Base-by-base conservation (phyloP, 2,329 filamentous ascomycete genomes). In the Acephala macrosclerotiorum region DNA sequence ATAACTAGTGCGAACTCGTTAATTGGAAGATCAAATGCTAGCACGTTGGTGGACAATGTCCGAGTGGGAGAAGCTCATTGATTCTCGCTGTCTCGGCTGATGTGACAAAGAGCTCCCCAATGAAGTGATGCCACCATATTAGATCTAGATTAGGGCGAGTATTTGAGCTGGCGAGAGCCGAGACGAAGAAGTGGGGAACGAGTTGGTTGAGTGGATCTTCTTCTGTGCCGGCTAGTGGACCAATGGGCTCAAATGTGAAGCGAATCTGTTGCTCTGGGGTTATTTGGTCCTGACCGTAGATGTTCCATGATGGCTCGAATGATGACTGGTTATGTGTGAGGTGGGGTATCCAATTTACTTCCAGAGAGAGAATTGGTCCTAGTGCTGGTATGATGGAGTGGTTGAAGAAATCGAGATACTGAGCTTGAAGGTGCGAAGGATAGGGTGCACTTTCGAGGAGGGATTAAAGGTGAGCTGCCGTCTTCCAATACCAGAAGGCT, bases 1-100 rank as follows among this genome's bases (percentile, higher is more conserved):
- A 64, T 12, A 16, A 61, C 51, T 29, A 38, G 47, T n/a, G 36
- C 36, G 40, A 58, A 64, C n/a, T 51, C 20, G 8, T 35, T 25
- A 12, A 4, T 20, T 1, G 57, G 49, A 4, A 64, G 29, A 58
- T 61, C 58, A 20, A 64, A 64, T 22, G 63, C 63, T 16, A 64
- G 51, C 63, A 64, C 16, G 63, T 64, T 26, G 63, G 63, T 2
- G 58, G 36, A 2, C 22, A 26, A 33, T 36, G 42, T 8, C 33
- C 26, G 0, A 40, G 55, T 36, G 55, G 55, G 22, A 51, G 25
- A 8, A 58, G 25, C n/a, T 29, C n/a, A 18, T 25, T 20, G 1
- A 42, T 14, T 33, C 12, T 8, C 20, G 51, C 35, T 8, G 35
- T 53, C 12, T 49, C 53, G 12, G 29, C 12, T 2, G 40, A 7